Base-by-base conservation (phyloP, 2,329 filamentous ascomycete genomes). In the Diaporthe helianthi region DNA sequence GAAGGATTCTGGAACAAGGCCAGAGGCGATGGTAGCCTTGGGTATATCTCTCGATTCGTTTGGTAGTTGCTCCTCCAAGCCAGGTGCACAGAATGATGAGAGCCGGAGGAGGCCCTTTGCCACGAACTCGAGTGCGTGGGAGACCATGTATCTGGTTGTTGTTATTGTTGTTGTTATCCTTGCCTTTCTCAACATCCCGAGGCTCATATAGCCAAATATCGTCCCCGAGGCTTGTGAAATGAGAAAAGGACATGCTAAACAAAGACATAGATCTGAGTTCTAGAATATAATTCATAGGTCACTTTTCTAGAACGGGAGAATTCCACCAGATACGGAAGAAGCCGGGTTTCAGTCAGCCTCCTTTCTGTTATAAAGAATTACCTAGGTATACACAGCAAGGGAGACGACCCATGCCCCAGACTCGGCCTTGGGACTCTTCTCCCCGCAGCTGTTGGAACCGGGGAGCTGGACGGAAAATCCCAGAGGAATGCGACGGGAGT, bases 1-100 rank as follows among this genome's bases (percentile, higher is more conserved):
- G 60, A 9, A 71, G 69, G 22, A 71, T 71, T 19, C 47, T 69
- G 15, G 69, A 61, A 15, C 17, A 26, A 24, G 69, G 52, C 69
- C 69, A 71, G 2, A 47, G 41, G 10, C 12, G 51, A 44, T 66
- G 52, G 53, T 71, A 71, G 15, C 66, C 66, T 29, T 47, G 26
- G 12, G 69, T 71, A 19, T 71, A 71, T 10, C 41, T 65, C 24
- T 71, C 58, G 52, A 71, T 71, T 2, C 69, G 60, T 60, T 65
- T 71, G 15, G 24, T 49, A 9, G 66, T 71, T 29, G 69, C 69
- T 3, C 69, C 69, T 51, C 69, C 69, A 3, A 71, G 36, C 69
- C 69, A 71, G 4, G 69, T 71, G 33, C 69, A 71, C 5, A 71
- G 29, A 19, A 71, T 55, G 47, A 71, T 69, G 36, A 71, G 66